phyloP scores from a whole-genome alignment of 2,329 filamentous ascomycete species.

The Aotearoamyces nothofagi region DNA sequence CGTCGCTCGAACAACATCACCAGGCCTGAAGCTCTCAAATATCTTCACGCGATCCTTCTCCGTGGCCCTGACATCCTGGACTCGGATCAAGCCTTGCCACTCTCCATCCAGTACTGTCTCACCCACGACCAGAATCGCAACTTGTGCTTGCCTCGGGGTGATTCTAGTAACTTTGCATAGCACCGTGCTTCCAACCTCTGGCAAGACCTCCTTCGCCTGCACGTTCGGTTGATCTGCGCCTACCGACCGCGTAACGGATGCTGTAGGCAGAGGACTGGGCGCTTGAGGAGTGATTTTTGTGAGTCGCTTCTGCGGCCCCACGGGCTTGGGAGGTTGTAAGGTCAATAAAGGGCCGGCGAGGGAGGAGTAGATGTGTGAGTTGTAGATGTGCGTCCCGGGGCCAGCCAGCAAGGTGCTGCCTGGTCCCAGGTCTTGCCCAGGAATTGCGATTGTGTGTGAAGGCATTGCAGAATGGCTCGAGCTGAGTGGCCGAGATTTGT shows the following conservation, averaged over 20 bases:
- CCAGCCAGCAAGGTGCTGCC: slow-evolving; percentile 54
- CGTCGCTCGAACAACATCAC: slow-evolving; percentile 76
- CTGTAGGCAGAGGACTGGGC: slow-evolving; percentile 29
- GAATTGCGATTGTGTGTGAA: slow-evolving; percentile 47
- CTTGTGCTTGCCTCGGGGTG: slow-evolving; percentile 68
- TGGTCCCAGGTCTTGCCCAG: slow-evolving; percentile 67
- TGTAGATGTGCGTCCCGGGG: slow-evolving; percentile 70
- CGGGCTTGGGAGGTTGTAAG: slow-evolving; percentile 22
- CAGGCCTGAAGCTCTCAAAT: slow-evolving; percentile 79
- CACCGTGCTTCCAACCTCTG: slow-evolving; percentile 66
- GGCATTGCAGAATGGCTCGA: too few relatives aligned
- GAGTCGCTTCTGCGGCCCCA: slow-evolving; percentile 39
- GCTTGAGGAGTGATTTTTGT: slow-evolving; percentile 36
- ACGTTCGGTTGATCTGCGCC: slow-evolving; percentile 5
- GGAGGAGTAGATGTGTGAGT: slow-evolving; percentile 63
- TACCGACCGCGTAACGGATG: slow-evolving; percentile 36
- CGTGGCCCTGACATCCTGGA: slow-evolving; percentile 84
- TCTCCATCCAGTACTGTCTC: slow-evolving; percentile 58
- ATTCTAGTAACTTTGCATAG: slow-evolving; percentile 78
- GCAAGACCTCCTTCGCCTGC: slow-evolving; percentile 53
- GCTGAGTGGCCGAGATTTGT: too few relatives aligned
- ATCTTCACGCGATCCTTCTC: slow-evolving; percentile 93
- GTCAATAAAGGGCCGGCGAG: slow-evolving; percentile 59
- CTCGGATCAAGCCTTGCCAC: slow-evolving; percentile 72
- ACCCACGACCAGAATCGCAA: slow-evolving; percentile 74